Evolutionary conservation across 2,329 filamentous ascomycete genomes (phyloP).

Genomic region (Emydomyces testavorans): DNA sequence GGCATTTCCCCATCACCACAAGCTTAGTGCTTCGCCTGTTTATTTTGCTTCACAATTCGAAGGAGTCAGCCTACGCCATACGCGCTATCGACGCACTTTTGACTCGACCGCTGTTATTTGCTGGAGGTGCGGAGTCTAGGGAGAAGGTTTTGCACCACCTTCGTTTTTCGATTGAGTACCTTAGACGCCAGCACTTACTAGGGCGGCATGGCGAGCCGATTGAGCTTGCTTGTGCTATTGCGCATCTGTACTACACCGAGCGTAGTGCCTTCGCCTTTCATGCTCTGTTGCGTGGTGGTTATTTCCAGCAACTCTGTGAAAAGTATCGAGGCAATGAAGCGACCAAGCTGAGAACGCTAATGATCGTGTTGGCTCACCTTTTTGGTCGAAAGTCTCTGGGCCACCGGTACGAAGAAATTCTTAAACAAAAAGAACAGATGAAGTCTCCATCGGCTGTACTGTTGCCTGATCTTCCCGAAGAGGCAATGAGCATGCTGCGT

Average conservation of each 20-base stretch:
- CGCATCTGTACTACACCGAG: conserved; percentile 65
- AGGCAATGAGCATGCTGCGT: conserved; percentile 46
- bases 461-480: conserved; percentile 50
- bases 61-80: conserved; percentile 50
- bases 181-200: conserved; percentile 57
- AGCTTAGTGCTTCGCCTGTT: conserved; percentile 59
- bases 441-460: conserved; percentile 53
- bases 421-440: conserved; percentile 41
- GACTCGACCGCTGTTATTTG: conserved; percentile 57
- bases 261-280: conserved; percentile 68
- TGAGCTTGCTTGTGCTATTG: conserved; percentile 60
- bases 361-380: conserved; percentile 59
- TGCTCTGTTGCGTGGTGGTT: conserved; percentile 57
- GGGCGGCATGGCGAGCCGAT: conserved; percentile 50
- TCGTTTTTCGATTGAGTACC: conserved; percentile 69
- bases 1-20: conserved; percentile 68
- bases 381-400: conserved; percentile 47
- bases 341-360: conserved; percentile 46
- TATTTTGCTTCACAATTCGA: conserved; percentile 54
- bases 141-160: conserved; percentile 63
- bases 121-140: conserved; percentile 57
- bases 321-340: conserved; percentile 40
- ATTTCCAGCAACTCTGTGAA: conserved; percentile 54
- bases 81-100: conserved; percentile 55
- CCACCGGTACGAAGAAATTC: conserved; percentile 38